Conservation (phyloP, 495 filamentous ascomycete species). For the Neurospora sp. region DNA sequence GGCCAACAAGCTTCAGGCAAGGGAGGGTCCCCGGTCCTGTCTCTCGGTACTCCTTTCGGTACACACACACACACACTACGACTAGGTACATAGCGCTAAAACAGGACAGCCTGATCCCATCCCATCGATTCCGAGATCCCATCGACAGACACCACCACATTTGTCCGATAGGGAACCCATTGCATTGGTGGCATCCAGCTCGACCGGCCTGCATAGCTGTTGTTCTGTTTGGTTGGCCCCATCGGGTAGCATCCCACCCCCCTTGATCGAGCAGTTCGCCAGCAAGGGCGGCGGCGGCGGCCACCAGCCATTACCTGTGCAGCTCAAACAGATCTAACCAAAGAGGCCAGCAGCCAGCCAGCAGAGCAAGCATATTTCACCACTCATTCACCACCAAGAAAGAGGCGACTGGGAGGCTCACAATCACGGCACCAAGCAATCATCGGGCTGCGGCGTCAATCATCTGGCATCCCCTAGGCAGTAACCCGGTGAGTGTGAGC, state of each 20-base stretch:
- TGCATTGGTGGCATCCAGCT: constrained; percentile 16
- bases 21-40: background rate
- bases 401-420: background rate
- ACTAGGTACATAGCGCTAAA: too few relatives aligned
- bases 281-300: constrained; percentile 12
- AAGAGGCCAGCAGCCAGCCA: background rate
- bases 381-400: background rate
- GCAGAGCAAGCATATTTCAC: background rate
- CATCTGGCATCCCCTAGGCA: background rate
- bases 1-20: background rate
- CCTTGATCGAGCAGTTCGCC: constrained; percentile 13
- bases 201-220: constrained; percentile 8
- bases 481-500: background rate
- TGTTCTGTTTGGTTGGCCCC: constrained; percentile 10
- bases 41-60: background rate
- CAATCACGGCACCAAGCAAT: background rate
- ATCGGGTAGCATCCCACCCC: background rate
- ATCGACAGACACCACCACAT: constrained; percentile 3
- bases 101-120: background rate
- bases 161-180: constrained; percentile 10
- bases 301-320: background rate
- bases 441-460: background rate
- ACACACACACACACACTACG: background rate
- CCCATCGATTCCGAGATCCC: constrained; percentile 8
- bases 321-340: constrained; percentile 13